Percentiles rank a stretch among this genome's conserved stretches.
Evolutionary conservation across 176 grass and related monocot species (phyloP).

Genomic region (Neostapfia colusana): DNA sequence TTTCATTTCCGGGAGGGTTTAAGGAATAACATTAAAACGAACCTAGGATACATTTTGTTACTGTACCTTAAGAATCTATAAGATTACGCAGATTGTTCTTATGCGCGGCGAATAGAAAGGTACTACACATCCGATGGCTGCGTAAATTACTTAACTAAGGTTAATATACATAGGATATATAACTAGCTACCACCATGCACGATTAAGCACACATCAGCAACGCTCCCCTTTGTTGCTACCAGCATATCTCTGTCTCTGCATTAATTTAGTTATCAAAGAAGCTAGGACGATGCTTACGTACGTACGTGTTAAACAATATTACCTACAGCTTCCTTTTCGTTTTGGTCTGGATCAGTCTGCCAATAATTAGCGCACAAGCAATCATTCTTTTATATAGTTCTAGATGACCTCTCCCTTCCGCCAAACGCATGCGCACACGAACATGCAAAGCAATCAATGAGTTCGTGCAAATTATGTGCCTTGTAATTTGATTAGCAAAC

Average conservation of each 20-base stretch:
- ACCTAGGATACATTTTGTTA: neutral
- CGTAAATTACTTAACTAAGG: slow-evolving; percentile 6
- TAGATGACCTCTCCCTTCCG: slow-evolving; percentile 16
- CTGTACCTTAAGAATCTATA: neutral
- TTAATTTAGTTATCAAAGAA: slow-evolving; percentile 33
- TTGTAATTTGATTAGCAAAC: neutral
- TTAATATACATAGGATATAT: neutral
- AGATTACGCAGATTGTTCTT: neutral
- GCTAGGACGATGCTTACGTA: slow-evolving; percentile 7
- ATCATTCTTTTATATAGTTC: slow-evolving; percentile 30
- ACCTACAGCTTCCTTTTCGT: slow-evolving; percentile 30
- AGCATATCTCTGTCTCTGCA: slow-evolving; percentile 32
- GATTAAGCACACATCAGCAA: slow-evolving; percentile 24
- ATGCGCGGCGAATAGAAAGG: neutral
- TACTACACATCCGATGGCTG: neutral
- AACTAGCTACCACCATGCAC: neutral
- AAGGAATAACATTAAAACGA: neutral
- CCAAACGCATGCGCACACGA: neutral
- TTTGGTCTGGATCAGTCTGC: slow-evolving; percentile 31
- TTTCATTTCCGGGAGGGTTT: neutral
- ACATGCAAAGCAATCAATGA: neutral
- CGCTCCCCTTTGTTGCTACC: slow-evolving; percentile 32
- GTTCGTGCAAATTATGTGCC: neutral
- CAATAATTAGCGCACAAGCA: slow-evolving; percentile 34
- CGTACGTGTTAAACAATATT: slow-evolving; percentile 7